Conservation (phyloP, 441 rosid genomes). For the Erodium moschatum region DNA sequence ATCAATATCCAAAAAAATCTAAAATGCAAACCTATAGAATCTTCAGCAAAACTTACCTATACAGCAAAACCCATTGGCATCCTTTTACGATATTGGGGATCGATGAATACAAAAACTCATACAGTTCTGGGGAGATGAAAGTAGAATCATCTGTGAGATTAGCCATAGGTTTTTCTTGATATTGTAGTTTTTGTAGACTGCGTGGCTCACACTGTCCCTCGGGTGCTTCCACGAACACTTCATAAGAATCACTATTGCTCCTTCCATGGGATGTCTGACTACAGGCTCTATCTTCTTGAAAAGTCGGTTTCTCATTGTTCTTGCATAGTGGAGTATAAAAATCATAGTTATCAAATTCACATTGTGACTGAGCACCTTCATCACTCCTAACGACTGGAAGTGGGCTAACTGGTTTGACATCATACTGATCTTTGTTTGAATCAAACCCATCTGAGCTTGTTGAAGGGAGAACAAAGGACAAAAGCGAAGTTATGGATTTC, state of each 20-base stretch:
- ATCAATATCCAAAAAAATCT: slow-evolving; percentile 26
- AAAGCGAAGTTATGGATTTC: slow-evolving; percentile 41
- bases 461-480: slow-evolving; percentile 40
- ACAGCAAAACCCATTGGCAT: slow-evolving; percentile 71
- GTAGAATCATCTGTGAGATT: slow-evolving; percentile 50
- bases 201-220: slow-evolving; percentile 25
- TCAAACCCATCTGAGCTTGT: slow-evolving; percentile 31
- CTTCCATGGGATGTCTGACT: slow-evolving; percentile 25
- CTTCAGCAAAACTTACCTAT: slow-evolving; percentile 48
- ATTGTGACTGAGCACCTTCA: slow-evolving; percentile 29
- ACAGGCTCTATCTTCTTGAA: slow-evolving; percentile 20
- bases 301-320: slow-evolving; percentile 17
- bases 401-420: slow-evolving; percentile 26
- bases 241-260: slow-evolving; percentile 32
- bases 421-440: slow-evolving; percentile 30
- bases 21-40: slow-evolving; percentile 14
- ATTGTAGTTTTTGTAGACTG: not conserved
- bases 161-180: slow-evolving; percentile 29
- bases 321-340: slow-evolving; percentile 23
- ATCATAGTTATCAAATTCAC: slow-evolving; percentile 24
- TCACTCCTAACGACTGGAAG: slow-evolving; percentile 29
- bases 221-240: slow-evolving; percentile 39
- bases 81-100: slow-evolving; percentile 88
- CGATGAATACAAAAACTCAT: slow-evolving; percentile 59
- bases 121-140: slow-evolving; percentile 57